Base-by-base conservation (phyloP, 2,329 filamentous ascomycete genomes). In the Monosporascus sp. region DNA sequence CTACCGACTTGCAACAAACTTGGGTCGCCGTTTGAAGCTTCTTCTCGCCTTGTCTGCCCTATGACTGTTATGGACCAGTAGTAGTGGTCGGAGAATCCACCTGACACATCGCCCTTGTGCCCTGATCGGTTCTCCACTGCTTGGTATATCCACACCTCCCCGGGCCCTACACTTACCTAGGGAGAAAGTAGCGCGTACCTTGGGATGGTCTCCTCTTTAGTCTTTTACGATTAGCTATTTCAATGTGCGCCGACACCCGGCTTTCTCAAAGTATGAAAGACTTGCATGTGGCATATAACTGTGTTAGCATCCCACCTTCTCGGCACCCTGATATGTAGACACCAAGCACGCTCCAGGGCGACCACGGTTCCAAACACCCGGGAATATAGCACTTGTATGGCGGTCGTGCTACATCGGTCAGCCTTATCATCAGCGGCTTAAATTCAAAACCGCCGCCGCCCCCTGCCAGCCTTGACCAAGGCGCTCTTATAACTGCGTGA, bases 401-500 rank as follows among this genome's bases (percentile, higher is more conserved):
- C 22, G 7, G 14, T 24, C 14, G 11, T 46, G 26, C 24, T 16
- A 24, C 41, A 46, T 24, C 24, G 43, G 24, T n/a, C 43, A 31
- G 24, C 24, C 43, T 46, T n/a, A 22, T 41, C 24, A 26, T 50
- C 36, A 40, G 26, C 27, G 36, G n/a, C 17, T 43, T 40, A 41
- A 41, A 48, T 45, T 48, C 36, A 31, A 31, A 22, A 7, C 38
- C 24, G 20, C 24, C 31, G 20, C 48, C 34, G 17, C 26, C 48
- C 11, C 48, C 16, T 19, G 7, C 16, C 7, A 11, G n/a, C 37
- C 27, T 27, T 27, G n/a, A 41, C 38, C 20, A 40, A 16, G 26
- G 31, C 37, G 16, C 22, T 51, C 36, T 27, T 37, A 47, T 47
- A 59, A 53, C 53, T 58, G 56, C 61, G 65, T 64, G 68, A 80